phyloP scores from a whole-genome alignment of 2,329 filamentous ascomycete species.

The Trichocomaceae sp. region DNA sequence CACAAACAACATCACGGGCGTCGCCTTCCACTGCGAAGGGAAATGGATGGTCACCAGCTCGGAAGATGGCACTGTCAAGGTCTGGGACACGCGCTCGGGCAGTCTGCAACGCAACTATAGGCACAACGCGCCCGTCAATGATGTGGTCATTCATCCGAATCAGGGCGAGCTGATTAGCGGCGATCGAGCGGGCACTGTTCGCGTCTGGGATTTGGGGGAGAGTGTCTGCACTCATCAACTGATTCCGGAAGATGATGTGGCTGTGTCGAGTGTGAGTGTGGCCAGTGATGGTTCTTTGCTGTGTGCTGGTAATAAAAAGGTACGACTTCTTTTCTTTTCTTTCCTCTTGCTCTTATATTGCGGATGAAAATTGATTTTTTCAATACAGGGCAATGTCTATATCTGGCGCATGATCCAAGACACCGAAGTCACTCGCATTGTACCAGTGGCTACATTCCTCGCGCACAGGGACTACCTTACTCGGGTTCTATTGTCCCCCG shows the following conservation, averaged over 20 bases:
- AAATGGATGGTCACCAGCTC: slow-evolving; percentile 99
- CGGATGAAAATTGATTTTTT: neutral
- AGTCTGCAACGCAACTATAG: slow-evolving; percentile 87
- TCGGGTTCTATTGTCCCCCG: slow-evolving; percentile 81
- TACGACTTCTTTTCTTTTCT: slow-evolving; percentile 33
- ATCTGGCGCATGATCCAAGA: slow-evolving; percentile 90
- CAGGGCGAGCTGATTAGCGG: slow-evolving; percentile 97
- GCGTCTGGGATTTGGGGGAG: slow-evolving; percentile 94
- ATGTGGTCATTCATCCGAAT: slow-evolving; percentile 99
- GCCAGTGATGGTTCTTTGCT: slow-evolving; percentile 89
- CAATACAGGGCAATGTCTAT: slow-evolving; percentile 77
- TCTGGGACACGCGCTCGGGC: slow-evolving; percentile 86
- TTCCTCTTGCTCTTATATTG: neutral
- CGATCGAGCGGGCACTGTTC: slow-evolving; percentile 83
- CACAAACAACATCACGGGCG: slow-evolving; percentile 89
- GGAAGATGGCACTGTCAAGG: slow-evolving; percentile 93
- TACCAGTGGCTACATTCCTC: slow-evolving; percentile 81
- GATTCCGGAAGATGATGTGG: slow-evolving; percentile 91
- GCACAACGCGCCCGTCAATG: slow-evolving; percentile 83
- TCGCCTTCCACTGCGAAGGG: slow-evolving; percentile 96
- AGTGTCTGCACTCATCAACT: slow-evolving; percentile 96
- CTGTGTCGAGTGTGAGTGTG: slow-evolving; percentile 89
- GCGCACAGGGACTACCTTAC: slow-evolving; percentile 92
- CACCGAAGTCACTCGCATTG: slow-evolving; percentile 72
- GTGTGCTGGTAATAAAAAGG: slow-evolving; percentile 85